These are phyloP conservation scores for Dothistroma septosporum DNA, from an alignment of 2,329 filamentous ascomycete species.

Conservation along the genomic window DNA sequence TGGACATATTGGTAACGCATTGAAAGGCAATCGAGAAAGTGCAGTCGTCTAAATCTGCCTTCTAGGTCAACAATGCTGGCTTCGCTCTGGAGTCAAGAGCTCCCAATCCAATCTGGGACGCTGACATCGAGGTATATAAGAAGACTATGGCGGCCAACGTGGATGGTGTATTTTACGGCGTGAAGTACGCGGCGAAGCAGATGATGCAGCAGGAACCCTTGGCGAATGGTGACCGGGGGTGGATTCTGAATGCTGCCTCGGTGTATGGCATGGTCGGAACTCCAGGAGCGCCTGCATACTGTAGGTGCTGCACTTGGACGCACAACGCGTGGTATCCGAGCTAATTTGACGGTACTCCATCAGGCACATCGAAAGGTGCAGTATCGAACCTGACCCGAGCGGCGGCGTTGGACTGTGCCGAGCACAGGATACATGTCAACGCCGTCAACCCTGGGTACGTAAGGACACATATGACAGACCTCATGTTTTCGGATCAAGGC, in stretches of 20 bases:
- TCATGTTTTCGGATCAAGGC: slow-evolving; percentile 5
- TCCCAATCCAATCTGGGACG: slow-evolving; percentile 44
- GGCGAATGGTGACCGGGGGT: slow-evolving; percentile 41
- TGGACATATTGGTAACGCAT: slow-evolving; percentile 32
- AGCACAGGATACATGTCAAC: slow-evolving; percentile 18
- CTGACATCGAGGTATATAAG: slow-evolving; percentile 46
- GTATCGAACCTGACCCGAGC: slow-evolving; percentile 21
- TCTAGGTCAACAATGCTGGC: slow-evolving; percentile 36
- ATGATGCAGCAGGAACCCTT: slow-evolving; percentile 49
- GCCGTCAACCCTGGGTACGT: slow-evolving; percentile 20
- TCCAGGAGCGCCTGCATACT: slow-evolving; percentile 10
- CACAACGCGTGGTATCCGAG: slow-evolving; percentile 33
- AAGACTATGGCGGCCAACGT: slow-evolving; percentile 35
- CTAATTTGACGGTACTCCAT: slow-evolving; percentile 9
- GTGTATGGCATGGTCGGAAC: slow-evolving; percentile 42
- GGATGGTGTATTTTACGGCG: slow-evolving; percentile 40
- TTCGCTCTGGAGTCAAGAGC: slow-evolving; percentile 32
- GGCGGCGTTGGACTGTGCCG: slow-evolving; percentile 22
- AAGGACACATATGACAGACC: slow-evolving; percentile 21
- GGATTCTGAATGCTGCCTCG: slow-evolving; percentile 49
- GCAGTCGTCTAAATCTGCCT: not conserved
- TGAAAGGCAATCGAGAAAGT: not conserved
- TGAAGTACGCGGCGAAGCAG: slow-evolving; percentile 46
- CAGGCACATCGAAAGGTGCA: slow-evolving; percentile 20
- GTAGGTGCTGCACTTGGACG: slow-evolving; percentile 19